A percentile compares a stretch with the other conserved stretches of the same genome.
These are phyloP conservation scores for Herpetospermum pedunculosum DNA, from an alignment of 306 rosid genomes.

Conservation along the genomic window DNA sequence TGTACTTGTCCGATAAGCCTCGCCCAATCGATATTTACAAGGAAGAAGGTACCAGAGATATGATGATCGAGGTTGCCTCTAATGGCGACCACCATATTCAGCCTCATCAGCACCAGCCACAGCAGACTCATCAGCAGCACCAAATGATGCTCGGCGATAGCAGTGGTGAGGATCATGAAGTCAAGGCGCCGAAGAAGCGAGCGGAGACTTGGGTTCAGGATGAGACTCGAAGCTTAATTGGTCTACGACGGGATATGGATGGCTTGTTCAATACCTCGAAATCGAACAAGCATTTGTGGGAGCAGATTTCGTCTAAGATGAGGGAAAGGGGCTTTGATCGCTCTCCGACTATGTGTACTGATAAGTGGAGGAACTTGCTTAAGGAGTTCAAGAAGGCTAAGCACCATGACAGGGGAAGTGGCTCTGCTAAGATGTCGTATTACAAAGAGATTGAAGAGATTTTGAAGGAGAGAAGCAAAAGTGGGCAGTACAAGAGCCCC, in stretches of 20 bases:
- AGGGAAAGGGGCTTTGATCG: constrained; percentile 85
- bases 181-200: constrained; percentile 84
- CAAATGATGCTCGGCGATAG: constrained; percentile 64
- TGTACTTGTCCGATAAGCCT: constrained; percentile 71
- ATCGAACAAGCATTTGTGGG: constrained; percentile 93
- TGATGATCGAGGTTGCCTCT: constrained; percentile 66
- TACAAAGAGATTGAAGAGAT: constrained; percentile 90
- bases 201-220: constrained; percentile 99
- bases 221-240: constrained; percentile 68
- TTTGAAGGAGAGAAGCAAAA: constrained; percentile 57
- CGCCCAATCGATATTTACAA: constrained; percentile 66
- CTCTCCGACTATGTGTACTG: constrained; percentile 93
- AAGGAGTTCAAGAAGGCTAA: constrained; percentile 94
- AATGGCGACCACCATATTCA: constrained; percentile 25
- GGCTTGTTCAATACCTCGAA: constrained; percentile 70
- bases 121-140: constrained; percentile 18
- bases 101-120: constrained; percentile 19
- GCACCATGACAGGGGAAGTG: constrained; percentile 63
- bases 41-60: constrained; percentile 40
- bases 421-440: constrained; percentile 79
- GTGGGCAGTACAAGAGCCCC: constrained; percentile 42
- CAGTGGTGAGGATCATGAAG: constrained; percentile 81
- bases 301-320: constrained; percentile 81
- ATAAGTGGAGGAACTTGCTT: constrained; percentile 86
- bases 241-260: constrained; percentile 67